Percentiles rank a stretch among this genome's conserved stretches.
Conservation (phyloP, 441 rosid genomes). For the Erodium trifolium region DNA sequence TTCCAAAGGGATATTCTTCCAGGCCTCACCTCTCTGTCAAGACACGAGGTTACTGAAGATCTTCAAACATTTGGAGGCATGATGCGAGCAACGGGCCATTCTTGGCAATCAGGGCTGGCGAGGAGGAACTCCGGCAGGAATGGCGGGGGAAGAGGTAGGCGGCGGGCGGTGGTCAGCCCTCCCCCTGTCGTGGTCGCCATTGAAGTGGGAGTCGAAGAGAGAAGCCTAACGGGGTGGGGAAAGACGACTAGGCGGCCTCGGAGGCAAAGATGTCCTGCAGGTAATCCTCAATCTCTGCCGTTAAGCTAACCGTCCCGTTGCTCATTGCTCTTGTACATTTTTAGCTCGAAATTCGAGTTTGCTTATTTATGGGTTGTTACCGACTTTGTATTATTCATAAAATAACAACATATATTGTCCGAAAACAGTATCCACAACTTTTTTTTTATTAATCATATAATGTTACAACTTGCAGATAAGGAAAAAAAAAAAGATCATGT, state of each 20-base stretch:
- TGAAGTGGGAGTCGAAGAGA: conserved; percentile 63
- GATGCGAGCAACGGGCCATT: conserved; percentile 70
- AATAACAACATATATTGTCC: conserved; percentile 37
- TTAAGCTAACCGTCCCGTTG: conserved; percentile 40
- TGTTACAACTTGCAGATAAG: too few species aligned
- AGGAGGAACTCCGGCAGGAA: conserved; percentile 44
- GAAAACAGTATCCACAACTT: too few species aligned
- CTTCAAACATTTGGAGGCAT: conserved; percentile 83
- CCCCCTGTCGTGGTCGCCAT: conserved; percentile 19
- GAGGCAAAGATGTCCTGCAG: conserved; percentile 81
- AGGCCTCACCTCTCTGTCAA: conserved; percentile 73
- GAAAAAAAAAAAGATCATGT: too few species aligned
- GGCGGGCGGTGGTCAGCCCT: conserved; percentile 51
- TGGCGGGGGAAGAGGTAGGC: conserved; percentile 49
- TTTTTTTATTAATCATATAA: too few species aligned
- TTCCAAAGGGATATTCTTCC: conserved; percentile 30
- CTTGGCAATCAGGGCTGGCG: conserved; percentile 59
- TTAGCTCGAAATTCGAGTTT: conserved; percentile 33
- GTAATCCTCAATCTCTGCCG: conserved; percentile 51
- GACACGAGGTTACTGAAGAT: conserved; percentile 88
- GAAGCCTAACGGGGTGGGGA: conserved; percentile 90
- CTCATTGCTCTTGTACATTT: conserved; percentile 37
- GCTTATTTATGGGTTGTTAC: conserved; percentile 32
- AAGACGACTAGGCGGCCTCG: conserved; percentile 86
- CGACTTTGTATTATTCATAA: conserved; percentile 33